Conservation (phyloP, 2,329 filamentous ascomycete genomes). For the Gliomastix tumulicola region DNA sequence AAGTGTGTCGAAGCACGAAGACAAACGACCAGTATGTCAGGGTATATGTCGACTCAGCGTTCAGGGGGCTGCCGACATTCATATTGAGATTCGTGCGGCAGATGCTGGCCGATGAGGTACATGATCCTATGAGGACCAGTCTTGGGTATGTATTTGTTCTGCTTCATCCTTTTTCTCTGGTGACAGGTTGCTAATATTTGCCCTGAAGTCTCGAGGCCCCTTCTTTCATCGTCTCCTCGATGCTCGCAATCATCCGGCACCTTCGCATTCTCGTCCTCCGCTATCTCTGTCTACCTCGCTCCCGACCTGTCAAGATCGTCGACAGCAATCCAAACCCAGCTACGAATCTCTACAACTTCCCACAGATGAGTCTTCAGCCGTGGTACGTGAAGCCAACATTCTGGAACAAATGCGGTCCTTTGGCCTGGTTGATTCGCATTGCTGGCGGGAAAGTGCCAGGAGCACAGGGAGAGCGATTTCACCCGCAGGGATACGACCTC, state of each 20-base stretch:
- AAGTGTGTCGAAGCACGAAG: constrained; percentile 8
- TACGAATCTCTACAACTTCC: constrained; percentile 30
- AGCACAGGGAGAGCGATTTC: constrained; percentile 34
- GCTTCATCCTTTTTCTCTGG: too few relatives aligned
- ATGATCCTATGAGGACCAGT: constrained; percentile 8
- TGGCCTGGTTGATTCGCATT: constrained; percentile 32
- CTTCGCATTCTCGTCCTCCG: constrained; percentile 38
- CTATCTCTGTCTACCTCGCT: constrained; percentile 41
- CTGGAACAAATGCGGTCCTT: constrained; percentile 39
- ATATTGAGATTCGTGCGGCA: constrained; percentile 6
- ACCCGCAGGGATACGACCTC: constrained; percentile 38
- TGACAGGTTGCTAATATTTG: too few relatives aligned
- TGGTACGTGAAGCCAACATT: constrained; percentile 45
- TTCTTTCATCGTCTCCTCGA: neutral
- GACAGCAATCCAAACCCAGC: constrained; percentile 29
- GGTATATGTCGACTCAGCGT: constrained; percentile 20
- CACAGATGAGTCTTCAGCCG: constrained; percentile 37
- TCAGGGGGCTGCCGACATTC: constrained; percentile 11
- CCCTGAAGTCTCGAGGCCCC: constrained; percentile 14
- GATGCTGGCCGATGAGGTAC: constrained; percentile 6
- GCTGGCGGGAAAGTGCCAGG: constrained; percentile 39
- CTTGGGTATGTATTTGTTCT: constrained; percentile 5
- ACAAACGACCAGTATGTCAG: constrained; percentile 13
- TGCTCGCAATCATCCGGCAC: neutral
- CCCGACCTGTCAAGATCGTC: constrained; percentile 22